Conservation (phyloP, 352 stramenopile genomes). For the Phytophthora fragariaefolia region DNA sequence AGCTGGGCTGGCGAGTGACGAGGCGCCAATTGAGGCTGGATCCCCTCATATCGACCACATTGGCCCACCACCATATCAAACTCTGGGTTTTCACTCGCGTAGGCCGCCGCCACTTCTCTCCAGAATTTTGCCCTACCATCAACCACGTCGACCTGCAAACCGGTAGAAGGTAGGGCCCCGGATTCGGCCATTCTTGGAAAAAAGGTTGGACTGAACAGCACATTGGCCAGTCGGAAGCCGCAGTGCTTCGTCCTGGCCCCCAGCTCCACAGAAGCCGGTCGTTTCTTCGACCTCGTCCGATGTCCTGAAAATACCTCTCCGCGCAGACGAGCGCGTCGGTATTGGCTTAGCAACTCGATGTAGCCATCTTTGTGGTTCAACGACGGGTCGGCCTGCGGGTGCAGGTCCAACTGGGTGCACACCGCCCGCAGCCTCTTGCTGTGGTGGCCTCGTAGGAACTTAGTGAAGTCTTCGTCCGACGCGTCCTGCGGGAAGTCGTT, state of each 20-base stretch:
- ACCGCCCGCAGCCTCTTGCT: conserved; percentile 10
- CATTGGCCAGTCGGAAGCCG: conserved; percentile 20
- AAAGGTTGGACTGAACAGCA: conserved; percentile 25
- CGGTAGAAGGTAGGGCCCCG: conserved; percentile 18
- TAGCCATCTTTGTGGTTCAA: conserved; percentile 26
- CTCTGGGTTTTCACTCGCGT: conserved; percentile 3
- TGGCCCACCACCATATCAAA: conserved; percentile 14
- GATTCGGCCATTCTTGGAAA: conserved; percentile 15
- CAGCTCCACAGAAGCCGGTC: background rate
- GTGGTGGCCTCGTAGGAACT: background rate
- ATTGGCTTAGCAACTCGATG: conserved; percentile 12
- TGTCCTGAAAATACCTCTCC: conserved; percentile 13
- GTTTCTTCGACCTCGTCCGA: conserved; percentile 10
- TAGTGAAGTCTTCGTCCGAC: conserved; percentile 16
- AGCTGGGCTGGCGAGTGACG: conserved; percentile 13
- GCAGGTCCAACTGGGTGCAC: conserved; percentile 21
- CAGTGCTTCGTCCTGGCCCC: conserved; percentile 23
- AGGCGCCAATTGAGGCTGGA: conserved; percentile 9
- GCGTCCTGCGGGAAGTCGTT: conserved; percentile 11
- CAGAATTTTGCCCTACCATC: conserved; percentile 22
- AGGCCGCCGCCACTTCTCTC: conserved; percentile 21
- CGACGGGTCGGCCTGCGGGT: conserved; percentile 20
- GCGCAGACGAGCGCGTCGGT: conserved; percentile 16
- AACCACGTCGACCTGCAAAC: background rate
- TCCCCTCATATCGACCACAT: conserved; percentile 23